A percentile compares a stretch with the other conserved stretches of the same genome.
phyloP scores from a whole-genome alignment of 2,329 filamentous ascomycete species.

The Aotearoamyces nothofagi region DNA sequence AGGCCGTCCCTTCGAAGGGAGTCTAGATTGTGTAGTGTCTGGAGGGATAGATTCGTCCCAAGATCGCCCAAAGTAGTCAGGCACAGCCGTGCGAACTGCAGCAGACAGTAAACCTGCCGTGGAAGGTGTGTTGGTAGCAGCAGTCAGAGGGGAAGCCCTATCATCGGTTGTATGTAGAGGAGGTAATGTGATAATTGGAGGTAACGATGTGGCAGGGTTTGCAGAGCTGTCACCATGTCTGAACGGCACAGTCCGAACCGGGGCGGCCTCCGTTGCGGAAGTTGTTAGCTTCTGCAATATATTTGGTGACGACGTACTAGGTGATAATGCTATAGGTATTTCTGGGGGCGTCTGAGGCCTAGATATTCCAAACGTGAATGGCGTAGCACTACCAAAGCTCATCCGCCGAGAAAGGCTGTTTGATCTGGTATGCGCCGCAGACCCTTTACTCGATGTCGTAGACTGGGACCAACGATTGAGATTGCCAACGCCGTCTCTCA shows the following conservation, averaged over 20 bases:
- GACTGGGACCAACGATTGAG: conserved; percentile 38
- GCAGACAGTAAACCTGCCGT: conserved; percentile 19
- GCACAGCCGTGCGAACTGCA: conserved; percentile 14
- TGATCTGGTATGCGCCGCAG: conserved; percentile 14
- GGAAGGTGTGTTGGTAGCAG: conserved; percentile 16
- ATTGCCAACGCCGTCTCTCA: conserved; percentile 30
- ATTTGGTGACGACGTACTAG: no score
- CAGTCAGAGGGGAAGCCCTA: conserved; percentile 13
- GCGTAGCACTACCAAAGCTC: conserved; percentile 16
- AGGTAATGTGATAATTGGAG: conserved; percentile 18
- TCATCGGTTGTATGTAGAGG: conserved; percentile 12
- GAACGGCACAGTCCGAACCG: no score
- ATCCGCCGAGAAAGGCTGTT: conserved; percentile 8
- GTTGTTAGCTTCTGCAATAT: no score
- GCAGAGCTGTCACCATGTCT: no score
- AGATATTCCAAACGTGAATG: conserved; percentile 7
- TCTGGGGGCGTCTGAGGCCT: conserved; percentile 4
- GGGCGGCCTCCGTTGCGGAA: no score
- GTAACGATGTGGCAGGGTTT: conserved; percentile 2
- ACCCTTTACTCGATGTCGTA: conserved; percentile 31
- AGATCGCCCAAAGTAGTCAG: conserved; percentile 17
- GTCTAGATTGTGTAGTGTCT: no score
- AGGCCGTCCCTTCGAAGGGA: no score
- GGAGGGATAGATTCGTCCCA: conserved; percentile 12
- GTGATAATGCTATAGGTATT: conserved; percentile 8